phyloP scores from a whole-genome alignment of 2,329 filamentous ascomycete species.

The Gremmenia infestans region DNA sequence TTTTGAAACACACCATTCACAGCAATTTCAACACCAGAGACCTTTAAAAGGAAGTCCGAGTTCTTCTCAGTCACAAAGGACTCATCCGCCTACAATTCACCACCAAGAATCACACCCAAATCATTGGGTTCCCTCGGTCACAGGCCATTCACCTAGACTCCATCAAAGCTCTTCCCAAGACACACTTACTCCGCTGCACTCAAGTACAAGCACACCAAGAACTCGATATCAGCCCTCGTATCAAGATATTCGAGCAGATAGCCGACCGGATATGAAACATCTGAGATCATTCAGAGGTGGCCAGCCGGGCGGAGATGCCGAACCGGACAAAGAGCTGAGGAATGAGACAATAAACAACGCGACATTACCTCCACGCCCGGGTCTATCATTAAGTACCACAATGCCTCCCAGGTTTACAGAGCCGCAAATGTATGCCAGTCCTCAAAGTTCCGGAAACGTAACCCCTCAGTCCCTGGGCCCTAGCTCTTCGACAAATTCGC shows the following conservation, averaged over 20 bases:
- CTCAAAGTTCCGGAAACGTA: not conserved
- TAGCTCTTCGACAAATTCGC: not conserved
- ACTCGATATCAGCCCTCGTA: not conserved
- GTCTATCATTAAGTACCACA: conserved; percentile 5
- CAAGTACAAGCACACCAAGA: not conserved
- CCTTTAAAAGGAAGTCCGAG: not conserved
- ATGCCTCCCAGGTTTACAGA: conserved; percentile 3
- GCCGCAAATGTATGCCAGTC: conserved; percentile 8
- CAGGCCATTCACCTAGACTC: not conserved
- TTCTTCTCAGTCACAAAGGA: not conserved
- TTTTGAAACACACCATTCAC: not conserved
- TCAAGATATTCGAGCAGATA: not conserved
- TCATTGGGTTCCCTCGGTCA: not conserved
- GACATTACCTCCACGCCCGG: not conserved
- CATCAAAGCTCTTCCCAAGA: not conserved
- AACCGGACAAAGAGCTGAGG: not conserved
- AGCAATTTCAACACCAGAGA: not conserved
- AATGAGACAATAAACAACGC: not conserved
- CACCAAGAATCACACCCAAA: not conserved
- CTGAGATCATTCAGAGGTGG: not conserved
- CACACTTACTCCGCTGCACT: too few relatives aligned
- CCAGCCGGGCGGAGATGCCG: not conserved
- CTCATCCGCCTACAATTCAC: not conserved
- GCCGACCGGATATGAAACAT: not conserved
- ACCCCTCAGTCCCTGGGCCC: not conserved